Evolutionary conservation across 1,284 basidiomycete species (phyloP).

Genomic region (Ceratobasidium sp.): DNA sequence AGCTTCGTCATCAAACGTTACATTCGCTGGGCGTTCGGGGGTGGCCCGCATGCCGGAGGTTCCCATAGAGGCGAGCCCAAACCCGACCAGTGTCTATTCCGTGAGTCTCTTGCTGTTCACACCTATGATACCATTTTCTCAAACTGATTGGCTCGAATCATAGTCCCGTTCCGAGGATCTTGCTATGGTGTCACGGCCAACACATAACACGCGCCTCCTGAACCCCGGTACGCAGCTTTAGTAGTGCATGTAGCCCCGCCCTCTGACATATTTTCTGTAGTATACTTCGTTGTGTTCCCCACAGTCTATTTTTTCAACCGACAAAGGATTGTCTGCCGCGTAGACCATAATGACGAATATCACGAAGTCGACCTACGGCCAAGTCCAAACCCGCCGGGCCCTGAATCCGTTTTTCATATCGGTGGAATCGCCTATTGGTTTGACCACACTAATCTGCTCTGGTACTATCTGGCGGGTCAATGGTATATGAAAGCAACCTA

Average conservation of each 20-base stretch:
- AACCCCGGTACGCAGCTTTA: not conserved
- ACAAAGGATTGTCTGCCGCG: conserved; percentile 29
- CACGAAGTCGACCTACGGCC: conserved; percentile 4
- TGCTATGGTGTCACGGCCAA: not conserved
- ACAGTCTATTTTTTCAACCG: conserved; percentile 23
- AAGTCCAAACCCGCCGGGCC: conserved; percentile 14
- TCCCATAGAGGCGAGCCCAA: not conserved
- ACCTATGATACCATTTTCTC: not conserved
- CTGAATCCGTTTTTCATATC: conserved; percentile 13
- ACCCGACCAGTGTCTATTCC: not conserved
- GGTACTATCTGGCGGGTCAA: conserved; percentile 18
- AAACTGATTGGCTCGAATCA: not conserved
- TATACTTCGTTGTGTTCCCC: conserved; percentile 27
- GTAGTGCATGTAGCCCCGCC: not conserved
- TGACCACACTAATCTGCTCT: not conserved
- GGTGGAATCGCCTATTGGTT: conserved; percentile 32
- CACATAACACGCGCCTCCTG: conserved; percentile 13
- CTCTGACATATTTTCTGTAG: not conserved
- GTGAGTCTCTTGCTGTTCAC: not conserved
- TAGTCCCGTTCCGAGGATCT: conserved; percentile 7
- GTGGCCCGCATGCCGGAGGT: too few relatives aligned
- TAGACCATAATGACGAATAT: not conserved
- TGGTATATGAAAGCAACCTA: conserved; percentile 1
- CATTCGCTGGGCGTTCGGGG: too few relatives aligned
- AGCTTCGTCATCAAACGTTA: too few relatives aligned